A percentile compares a stretch with the other conserved stretches of the same genome.
These are phyloP conservation scores for Lactarius vividus DNA, from an alignment of 768 basidiomycete genomes.

Conservation along the genomic window DNA sequence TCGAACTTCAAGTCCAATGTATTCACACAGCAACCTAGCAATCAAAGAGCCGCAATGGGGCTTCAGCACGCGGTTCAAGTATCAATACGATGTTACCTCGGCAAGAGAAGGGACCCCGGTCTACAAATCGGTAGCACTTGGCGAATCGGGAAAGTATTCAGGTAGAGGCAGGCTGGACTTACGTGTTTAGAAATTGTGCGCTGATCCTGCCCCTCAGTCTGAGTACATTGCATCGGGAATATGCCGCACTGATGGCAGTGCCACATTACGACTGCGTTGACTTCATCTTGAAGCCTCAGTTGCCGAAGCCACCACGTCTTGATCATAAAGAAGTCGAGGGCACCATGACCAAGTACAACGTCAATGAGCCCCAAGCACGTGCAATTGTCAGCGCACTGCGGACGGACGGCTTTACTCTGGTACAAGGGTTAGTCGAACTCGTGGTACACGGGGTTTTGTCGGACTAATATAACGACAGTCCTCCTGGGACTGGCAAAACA, in stretches of 20 bases:
- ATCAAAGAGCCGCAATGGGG: conserved; percentile 51
- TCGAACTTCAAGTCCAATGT: conserved; percentile 43
- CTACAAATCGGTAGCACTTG: conserved; percentile 66
- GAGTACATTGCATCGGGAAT: conserved; percentile 90
- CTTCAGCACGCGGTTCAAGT: conserved; percentile 23
- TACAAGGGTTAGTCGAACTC: conserved; percentile 73
- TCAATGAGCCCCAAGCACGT: conserved; percentile 93
- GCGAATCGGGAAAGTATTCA: conserved; percentile 76
- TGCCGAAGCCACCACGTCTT: conserved; percentile 46
- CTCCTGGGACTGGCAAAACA: conserved; percentile 98
- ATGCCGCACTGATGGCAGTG: conserved; percentile 77
- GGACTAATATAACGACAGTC: conserved; percentile 45
- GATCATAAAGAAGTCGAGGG: conserved; percentile 53
- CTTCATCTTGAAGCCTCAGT: conserved; percentile 67
- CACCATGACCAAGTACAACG: conserved; percentile 64
- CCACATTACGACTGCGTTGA: conserved; percentile 77
- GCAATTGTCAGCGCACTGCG: conserved; percentile 78
- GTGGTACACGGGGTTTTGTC: not conserved
- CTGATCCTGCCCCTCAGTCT: conserved; percentile 49
- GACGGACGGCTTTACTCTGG: conserved; percentile 77
- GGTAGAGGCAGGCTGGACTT: conserved; percentile 46
- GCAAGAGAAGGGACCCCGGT: conserved; percentile 48
- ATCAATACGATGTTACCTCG: conserved; percentile 30
- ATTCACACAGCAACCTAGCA: conserved; percentile 51
- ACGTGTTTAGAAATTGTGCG: not conserved